Evolutionary conservation across 2,329 filamentous ascomycete genomes (phyloP).

Genomic region (Neocucurbitaria cava): DNA sequence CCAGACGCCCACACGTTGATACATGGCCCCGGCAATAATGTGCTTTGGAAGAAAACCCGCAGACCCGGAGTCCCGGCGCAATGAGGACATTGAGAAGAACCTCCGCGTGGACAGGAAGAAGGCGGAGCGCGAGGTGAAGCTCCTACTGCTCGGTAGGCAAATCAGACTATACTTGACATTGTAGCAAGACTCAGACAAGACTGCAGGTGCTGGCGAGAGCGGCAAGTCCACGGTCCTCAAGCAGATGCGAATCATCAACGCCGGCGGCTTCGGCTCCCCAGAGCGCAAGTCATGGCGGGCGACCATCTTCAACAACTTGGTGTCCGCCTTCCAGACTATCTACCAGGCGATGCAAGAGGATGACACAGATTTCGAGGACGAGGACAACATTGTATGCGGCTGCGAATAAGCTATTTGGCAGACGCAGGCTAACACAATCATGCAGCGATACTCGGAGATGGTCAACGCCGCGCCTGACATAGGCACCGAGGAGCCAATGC

Average conservation of each 20-base stretch:
- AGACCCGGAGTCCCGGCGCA: slow-evolving; percentile 57
- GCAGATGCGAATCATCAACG: slow-evolving; percentile 98
- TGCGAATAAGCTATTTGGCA: slow-evolving; percentile 7
- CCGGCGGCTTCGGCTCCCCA: slow-evolving; percentile 85
- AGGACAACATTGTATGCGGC: slow-evolving; percentile 75
- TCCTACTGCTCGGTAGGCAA: slow-evolving; percentile 82
- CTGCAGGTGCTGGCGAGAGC: slow-evolving; percentile 86
- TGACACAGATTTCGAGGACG: slow-evolving; percentile 77
- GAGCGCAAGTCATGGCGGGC: slow-evolving; percentile 94
- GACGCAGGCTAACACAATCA: slow-evolving; percentile 1
- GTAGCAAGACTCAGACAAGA: slow-evolving; percentile 30
- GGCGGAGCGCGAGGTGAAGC: slow-evolving; percentile 87
- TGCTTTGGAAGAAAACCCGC: slow-evolving; percentile 60
- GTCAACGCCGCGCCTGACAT: slow-evolving; percentile 84
- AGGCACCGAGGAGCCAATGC: slow-evolving; percentile 79
- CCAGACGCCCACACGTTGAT: slow-evolving; percentile 5
- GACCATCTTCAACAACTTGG: slow-evolving; percentile 93
- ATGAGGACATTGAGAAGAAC: slow-evolving; percentile 81
- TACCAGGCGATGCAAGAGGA: slow-evolving; percentile 90
- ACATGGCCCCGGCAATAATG: slow-evolving; percentile 55
- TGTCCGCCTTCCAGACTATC: slow-evolving; percentile 90
- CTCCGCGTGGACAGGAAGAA: slow-evolving; percentile 88
- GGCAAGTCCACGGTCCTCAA: slow-evolving; percentile 97
- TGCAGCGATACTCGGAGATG: slow-evolving; percentile 77
- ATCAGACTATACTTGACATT: neutral